Conservation (phyloP, 192 early-diverging fungal genomes). For the Jimgerdemannia flammicorona region DNA sequence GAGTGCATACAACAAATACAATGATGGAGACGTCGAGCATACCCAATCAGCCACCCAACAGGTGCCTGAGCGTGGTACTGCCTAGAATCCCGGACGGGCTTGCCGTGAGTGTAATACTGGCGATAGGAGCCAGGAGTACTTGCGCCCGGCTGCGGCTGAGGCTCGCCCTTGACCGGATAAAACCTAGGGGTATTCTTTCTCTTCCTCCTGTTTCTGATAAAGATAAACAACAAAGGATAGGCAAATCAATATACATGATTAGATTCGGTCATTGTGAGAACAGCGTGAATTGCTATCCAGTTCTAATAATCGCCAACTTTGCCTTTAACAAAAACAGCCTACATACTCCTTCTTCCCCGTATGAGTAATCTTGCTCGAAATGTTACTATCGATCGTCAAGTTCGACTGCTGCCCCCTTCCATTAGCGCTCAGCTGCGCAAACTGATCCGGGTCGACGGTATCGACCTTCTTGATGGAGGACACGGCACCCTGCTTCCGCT, state of each 20-base stretch:
- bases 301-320: not conserved
- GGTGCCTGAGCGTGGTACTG: slow-evolving; percentile 65
- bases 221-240: not conserved
- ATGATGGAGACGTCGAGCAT: not conserved
- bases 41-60: slow-evolving; percentile 66
- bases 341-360: slow-evolving; percentile 28
- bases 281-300: too few relatives aligned
- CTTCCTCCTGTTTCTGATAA: slow-evolving; percentile 5
- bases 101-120: not conserved
- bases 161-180: slow-evolving; percentile 43
- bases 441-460: slow-evolving; percentile 56
- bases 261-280: too few relatives aligned
- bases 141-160: slow-evolving; percentile 15
- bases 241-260: too few relatives aligned
- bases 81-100: slow-evolving; percentile 40
- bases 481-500: slow-evolving; percentile 19
- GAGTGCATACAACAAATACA: not conserved
- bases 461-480: slow-evolving; percentile 52
- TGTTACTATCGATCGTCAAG: not conserved
- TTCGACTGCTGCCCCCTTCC: not conserved
- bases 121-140: slow-evolving; percentile 35
- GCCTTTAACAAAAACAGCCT: slow-evolving; percentile 7
- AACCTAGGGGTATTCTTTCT: slow-evolving; percentile 27
- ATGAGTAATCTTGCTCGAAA: slow-evolving; percentile 13
- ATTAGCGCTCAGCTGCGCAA: slow-evolving; percentile 35